A percentile compares a stretch with the other conserved stretches of the same genome.
These are phyloP conservation scores for Podospora comata DNA, from an alignment of 495 filamentous ascomycete genomes.

Conservation along the genomic window DNA sequence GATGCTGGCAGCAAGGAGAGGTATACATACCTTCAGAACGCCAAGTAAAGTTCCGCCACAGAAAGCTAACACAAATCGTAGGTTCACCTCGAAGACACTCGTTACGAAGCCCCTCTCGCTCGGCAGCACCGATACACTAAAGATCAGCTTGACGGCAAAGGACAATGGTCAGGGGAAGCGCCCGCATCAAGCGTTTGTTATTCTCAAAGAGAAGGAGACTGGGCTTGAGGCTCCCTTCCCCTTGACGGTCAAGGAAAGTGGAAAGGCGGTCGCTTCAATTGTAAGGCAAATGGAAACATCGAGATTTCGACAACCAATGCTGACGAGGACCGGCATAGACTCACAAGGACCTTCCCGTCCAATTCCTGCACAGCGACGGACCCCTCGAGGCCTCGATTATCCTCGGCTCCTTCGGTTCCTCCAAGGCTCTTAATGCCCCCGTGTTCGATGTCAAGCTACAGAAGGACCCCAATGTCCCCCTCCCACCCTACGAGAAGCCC, in stretches of 20 bases:
- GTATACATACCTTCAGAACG: slow-evolving; percentile 44
- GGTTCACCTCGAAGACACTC: slow-evolving; percentile 60
- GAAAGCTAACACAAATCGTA: slow-evolving; percentile 29
- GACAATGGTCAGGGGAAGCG: slow-evolving; percentile 74
- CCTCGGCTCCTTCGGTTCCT: slow-evolving; percentile 80
- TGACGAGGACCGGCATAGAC: slow-evolving; percentile 42
- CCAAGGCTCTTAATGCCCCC: slow-evolving; percentile 65
- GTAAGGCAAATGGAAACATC: slow-evolving; percentile 48
- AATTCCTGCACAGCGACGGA: slow-evolving; percentile 64
- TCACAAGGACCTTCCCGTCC: slow-evolving; percentile 83
- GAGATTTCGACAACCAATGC: slow-evolving; percentile 10
- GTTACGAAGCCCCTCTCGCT: slow-evolving; percentile 64
- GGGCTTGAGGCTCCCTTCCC: slow-evolving; percentile 88
- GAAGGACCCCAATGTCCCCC: slow-evolving; percentile 56
- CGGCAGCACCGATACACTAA: slow-evolving; percentile 68
- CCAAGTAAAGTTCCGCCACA: no score
- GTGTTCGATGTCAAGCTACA: slow-evolving; percentile 58
- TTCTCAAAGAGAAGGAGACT: slow-evolving; percentile 67
- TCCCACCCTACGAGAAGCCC: slow-evolving; percentile 61
- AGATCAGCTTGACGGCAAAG: slow-evolving; percentile 74
- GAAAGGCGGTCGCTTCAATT: slow-evolving; percentile 78
- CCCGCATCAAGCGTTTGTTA: slow-evolving; percentile 90
- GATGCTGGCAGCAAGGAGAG: slow-evolving; percentile 67
- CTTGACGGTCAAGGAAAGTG: slow-evolving; percentile 78
- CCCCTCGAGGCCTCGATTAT: slow-evolving; percentile 75